These are phyloP conservation scores for Fraxinus baroniana DNA, from an alignment of 305 asterid genomes.

Conservation along the genomic window DNA sequence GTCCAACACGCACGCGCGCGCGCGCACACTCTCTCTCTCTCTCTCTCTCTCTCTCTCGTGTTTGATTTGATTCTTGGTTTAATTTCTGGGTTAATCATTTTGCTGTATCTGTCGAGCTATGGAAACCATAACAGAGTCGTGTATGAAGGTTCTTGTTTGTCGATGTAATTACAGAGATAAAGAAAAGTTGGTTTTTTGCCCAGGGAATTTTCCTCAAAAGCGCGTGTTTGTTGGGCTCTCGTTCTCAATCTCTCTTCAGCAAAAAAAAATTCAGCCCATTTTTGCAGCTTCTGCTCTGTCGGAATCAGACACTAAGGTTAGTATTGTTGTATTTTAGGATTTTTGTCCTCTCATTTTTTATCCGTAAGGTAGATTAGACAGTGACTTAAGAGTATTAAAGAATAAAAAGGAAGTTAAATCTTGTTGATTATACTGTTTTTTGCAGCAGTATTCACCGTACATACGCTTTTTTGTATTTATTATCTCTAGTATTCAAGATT, in stretches of 20 bases:
- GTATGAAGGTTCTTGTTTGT: slow-evolving; percentile 27
- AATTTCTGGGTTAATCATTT: not conserved
- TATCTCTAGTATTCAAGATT: not conserved
- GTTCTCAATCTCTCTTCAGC: slow-evolving; percentile 23
- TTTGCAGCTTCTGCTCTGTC: slow-evolving; percentile 31
- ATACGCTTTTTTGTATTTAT: not conserved
- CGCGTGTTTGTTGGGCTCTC: slow-evolving; percentile 26
- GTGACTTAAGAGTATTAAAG: not conserved
- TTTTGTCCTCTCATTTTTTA: not conserved
- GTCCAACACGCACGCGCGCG: too few species aligned
- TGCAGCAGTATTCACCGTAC: not conserved
- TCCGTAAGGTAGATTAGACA: not conserved
- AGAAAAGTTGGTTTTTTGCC: slow-evolving; percentile 7
- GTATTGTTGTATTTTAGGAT: not conserved
- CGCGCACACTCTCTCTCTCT: too few species aligned
- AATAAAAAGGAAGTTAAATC: not conserved
- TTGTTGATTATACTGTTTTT: not conserved
- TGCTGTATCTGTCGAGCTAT: slow-evolving; percentile 27
- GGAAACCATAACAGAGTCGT: slow-evolving; percentile 46
- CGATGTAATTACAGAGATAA: slow-evolving; percentile 25
- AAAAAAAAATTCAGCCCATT: slow-evolving; percentile 32
- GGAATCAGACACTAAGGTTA: slow-evolving; percentile 32
- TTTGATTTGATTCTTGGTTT: not conserved
- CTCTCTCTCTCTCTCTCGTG: not conserved
- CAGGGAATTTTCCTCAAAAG: slow-evolving; percentile 26